phyloP scores from a whole-genome alignment of 768 basidiomycete species.

The Boletus rubroflammeus region DNA sequence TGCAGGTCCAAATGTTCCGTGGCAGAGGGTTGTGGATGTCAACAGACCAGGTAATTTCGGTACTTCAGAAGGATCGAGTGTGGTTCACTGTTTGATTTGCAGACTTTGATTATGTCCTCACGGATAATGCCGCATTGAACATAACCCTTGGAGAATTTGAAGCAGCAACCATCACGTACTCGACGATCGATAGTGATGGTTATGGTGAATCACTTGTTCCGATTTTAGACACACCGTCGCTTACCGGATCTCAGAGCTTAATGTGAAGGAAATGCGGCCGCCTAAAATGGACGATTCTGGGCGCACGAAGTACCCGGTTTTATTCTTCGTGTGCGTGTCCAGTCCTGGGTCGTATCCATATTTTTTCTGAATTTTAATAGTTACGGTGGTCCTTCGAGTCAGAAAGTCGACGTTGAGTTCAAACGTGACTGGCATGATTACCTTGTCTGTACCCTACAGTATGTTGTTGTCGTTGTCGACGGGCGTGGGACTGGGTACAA shows the following conservation, averaged over 20 bases:
- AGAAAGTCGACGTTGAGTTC: constrained; percentile 67
- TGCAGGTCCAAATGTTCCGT: constrained; percentile 78
- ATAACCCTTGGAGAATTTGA: constrained; percentile 66
- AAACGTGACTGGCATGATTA: constrained; percentile 83
- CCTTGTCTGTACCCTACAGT: constrained; percentile 75
- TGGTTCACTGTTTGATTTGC: constrained; percentile 2
- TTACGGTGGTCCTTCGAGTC: constrained; percentile 89
- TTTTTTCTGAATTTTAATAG: constrained; percentile 35
- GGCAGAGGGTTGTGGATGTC: constrained; percentile 73
- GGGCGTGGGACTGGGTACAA: constrained; percentile 93
- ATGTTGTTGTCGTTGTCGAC: constrained; percentile 85
- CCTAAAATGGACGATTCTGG: constrained; percentile 93
- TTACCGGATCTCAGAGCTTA: constrained; percentile 58
- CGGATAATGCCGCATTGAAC: constrained; percentile 65
- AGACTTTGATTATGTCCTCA: constrained; percentile 67
- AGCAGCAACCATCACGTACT: constrained; percentile 62
- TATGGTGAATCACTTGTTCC: constrained; percentile 49
- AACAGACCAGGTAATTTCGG: constrained; percentile 41
- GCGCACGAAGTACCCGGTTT: constrained; percentile 91
- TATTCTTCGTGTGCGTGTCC: constrained; percentile 71
- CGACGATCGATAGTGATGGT: constrained; percentile 76
- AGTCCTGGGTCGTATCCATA: not conserved
- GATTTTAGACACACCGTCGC: constrained; percentile 15
- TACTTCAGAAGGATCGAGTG: not conserved
- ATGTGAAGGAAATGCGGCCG: constrained; percentile 87